Evolutionary conservation across 257 asterid species (phyloP).

Genomic region (Cruciata laevipes): DNA sequence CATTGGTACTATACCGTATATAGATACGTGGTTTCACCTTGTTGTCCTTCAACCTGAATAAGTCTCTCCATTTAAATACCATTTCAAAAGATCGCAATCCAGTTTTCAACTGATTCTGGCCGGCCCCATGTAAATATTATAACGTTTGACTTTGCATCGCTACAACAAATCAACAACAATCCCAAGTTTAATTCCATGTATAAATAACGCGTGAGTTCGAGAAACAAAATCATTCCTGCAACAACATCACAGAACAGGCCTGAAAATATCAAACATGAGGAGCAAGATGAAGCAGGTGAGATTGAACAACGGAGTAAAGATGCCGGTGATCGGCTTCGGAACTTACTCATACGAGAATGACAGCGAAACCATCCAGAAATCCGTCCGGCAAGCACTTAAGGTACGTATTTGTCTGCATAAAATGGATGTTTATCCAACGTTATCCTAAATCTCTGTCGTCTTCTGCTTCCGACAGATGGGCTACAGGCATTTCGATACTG

Average conservation of each 20-base stretch:
- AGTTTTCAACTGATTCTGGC: conserved; percentile 21
- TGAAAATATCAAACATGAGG: conserved; percentile 23
- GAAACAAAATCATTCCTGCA: conserved; percentile 14
- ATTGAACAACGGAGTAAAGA: conserved; percentile 61
- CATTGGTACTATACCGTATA: too few relatives aligned
- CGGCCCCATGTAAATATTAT: conserved; percentile 18
- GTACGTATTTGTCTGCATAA: conserved; percentile 18
- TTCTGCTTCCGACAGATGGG: conserved; percentile 50
- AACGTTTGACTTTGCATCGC: conserved; percentile 38
- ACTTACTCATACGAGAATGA: conserved; percentile 67
- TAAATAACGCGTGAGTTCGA: background rate
- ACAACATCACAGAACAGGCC: background rate
- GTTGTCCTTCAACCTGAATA: conserved; percentile 4
- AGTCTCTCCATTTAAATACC: background rate
- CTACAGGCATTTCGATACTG: conserved; percentile 79
- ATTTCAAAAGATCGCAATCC: conserved; percentile 24
- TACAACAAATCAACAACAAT: background rate
- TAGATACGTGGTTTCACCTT: background rate
- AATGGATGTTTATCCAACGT: background rate
- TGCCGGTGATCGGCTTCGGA: conserved; percentile 69
- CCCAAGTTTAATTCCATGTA: background rate
- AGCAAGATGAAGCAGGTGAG: conserved; percentile 30
- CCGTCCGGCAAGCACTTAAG: conserved; percentile 64
- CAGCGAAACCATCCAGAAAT: conserved; percentile 39
- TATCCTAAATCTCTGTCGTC: background rate